These are phyloP conservation scores for Zymoseptoria pseudotritici DNA, from an alignment of 2,329 filamentous ascomycete species.

Conservation along the genomic window DNA sequence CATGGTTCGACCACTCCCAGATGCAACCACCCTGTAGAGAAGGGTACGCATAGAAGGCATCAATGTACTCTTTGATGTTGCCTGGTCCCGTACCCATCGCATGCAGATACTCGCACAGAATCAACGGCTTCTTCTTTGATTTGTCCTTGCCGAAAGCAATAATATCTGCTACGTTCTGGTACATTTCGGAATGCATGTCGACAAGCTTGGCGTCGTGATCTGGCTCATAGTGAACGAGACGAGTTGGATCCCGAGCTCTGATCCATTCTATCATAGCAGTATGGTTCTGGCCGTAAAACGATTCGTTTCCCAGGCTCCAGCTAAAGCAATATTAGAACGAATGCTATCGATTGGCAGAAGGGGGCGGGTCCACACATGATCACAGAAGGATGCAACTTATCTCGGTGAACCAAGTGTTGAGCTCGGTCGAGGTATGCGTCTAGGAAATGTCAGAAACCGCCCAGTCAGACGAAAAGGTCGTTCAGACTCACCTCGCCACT, in stretches of 20 bases:
- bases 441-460: too few relatives aligned
- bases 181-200: conserved; percentile 65
- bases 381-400: conserved; percentile 62
- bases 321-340: not conserved
- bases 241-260: conserved; percentile 49
- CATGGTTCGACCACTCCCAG: conserved; percentile 43
- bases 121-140: conserved; percentile 43
- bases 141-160: conserved; percentile 39
- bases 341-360: not conserved
- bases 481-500: conserved; percentile 40
- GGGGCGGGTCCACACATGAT: conserved; percentile 40
- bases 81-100: conserved; percentile 73
- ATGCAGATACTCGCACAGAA: conserved; percentile 50
- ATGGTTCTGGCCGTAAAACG: conserved; percentile 64
- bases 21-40: conserved; percentile 56
- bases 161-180: conserved; percentile 49
- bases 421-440: conserved; percentile 62
- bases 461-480: too few relatives aligned
- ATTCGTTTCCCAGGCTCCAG: conserved; percentile 68
- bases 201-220: conserved; percentile 52
- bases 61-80: conserved; percentile 59
- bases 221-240: conserved; percentile 61
- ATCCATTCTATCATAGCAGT: conserved; percentile 59
- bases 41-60: conserved; percentile 53
- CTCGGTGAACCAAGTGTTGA: conserved; percentile 55